These are phyloP conservation scores for Tulasnella sp. DNA, from an alignment of 768 basidiomycete species.

Conservation along the genomic window DNA sequence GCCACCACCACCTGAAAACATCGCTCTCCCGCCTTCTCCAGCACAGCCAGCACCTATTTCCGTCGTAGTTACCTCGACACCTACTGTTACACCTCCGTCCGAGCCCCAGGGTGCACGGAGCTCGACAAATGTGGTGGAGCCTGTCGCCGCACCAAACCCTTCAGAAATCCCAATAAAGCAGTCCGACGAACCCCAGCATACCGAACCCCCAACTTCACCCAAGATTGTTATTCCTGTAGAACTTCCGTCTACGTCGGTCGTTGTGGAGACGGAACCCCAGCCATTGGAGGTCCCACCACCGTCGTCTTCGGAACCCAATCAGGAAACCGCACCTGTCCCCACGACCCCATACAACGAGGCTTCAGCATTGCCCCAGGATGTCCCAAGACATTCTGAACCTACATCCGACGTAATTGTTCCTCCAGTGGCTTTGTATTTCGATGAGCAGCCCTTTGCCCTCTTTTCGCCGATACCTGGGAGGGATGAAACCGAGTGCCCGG, in stretches of 20 bases:
- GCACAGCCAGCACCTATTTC: not conserved
- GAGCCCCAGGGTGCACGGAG: not conserved
- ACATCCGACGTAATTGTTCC: not conserved
- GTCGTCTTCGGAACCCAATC: not conserved
- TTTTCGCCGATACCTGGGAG: not conserved
- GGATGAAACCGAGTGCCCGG: conserved; percentile 6
- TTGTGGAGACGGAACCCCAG: not conserved
- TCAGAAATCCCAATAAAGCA: not conserved
- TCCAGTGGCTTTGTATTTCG: conserved; percentile 1
- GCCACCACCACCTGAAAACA: not conserved
- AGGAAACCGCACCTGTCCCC: not conserved
- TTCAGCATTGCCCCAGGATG: no score
- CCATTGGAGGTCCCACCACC: not conserved
- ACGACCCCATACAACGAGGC: not conserved
- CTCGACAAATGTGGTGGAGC: not conserved
- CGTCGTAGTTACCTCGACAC: not conserved
- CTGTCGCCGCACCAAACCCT: not conserved
- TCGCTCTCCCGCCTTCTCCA: not conserved
- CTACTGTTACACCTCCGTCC: not conserved
- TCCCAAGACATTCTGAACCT: not conserved
- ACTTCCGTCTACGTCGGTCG: not conserved
- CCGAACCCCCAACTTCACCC: not conserved
- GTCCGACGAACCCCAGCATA: no score
- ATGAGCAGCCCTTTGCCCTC: conserved; percentile 4
- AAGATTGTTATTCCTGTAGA: not conserved